Base-by-base conservation (phyloP, 768 basidiomycete genomes). In the Sistotremastrum niveocremeum region DNA sequence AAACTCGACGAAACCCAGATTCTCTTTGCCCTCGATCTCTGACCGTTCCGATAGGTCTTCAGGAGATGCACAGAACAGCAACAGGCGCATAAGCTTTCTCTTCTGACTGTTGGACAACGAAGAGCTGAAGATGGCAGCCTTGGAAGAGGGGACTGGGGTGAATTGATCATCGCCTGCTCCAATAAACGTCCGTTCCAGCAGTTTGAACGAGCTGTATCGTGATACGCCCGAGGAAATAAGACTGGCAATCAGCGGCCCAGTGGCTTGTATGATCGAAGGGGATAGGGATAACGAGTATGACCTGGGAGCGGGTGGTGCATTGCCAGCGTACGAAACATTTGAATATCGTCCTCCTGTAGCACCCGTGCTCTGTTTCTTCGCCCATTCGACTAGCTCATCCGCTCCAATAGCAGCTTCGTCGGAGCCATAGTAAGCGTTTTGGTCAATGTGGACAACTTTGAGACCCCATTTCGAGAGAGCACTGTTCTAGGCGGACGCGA, bases 121-220 rank as follows among this genome's bases (percentile, higher is more conserved):
- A 63, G 76, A 81, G 66, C 84, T 90, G 73, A 98, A 97, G 3
- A 98, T 74, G 48, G 87, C 84, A 60, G 91, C 91, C 60, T 95
- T 97, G 64, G 77, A 86, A 33, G 81, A 80, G 1, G 94, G 94
- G 0, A 97, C 93, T 42, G 62, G 71, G 54, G 74, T 74, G 45
- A 77, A 57, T 20, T 58, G 52, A 44, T 58, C 59, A 31, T 45
- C 4, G 2, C 71, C 65, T 20, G 66, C 62, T 54, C 77, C 80
- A 39, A 88, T 64, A 36, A 69, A 75, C 11, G 84, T 69, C 28
- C 72, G 74, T 50, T 82, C 86, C 12, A 98, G 66, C 3, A 95
- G 70, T 40, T 84, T 79, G 58, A 91, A 98, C 2, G 80, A 81
- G n/a, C 89, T 87, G 57, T 98, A 97, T 47, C 81, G 79, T 6